Evolutionary conservation across 257 asterid species (phyloP), one percentile per base, ranked within the genome.

Genomic region (Solanum appendiculatum): DNA sequence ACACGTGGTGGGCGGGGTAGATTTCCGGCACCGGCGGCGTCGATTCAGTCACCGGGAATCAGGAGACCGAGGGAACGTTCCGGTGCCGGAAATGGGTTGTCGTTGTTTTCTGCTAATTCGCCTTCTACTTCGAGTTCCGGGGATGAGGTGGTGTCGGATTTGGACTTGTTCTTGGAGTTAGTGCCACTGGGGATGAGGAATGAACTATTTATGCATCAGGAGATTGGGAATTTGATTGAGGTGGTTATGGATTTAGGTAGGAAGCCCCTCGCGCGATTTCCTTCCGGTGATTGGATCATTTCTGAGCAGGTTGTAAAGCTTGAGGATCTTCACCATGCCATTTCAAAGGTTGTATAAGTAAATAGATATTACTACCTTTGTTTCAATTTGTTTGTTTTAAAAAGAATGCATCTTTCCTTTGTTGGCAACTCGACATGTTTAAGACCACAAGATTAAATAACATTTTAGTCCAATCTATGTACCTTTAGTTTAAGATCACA

Each of bases 211-310:
- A 87, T 91, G 91, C 97, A 94, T 86, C 92, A 90, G 88, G 93
- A 93, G 84, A 94, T 97, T 85, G 91, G 90, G 88, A 88, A 93
- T 88, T 90, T 97, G 80, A 91, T 97, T 89, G 99, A 97, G 95
- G 95, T 97, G 82, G 99, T 97, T 29, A 94, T 97, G 99, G 99
- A 97, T 93, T 94, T 97, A 93, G 98, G 99, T 29, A 94, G 99
- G 87, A 94, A 94, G 85, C 98, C 99, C 2, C 92, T 97, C 37
- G 99, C 99, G 51, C 94, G 99, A 44, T 97, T 97, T 87, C 99
- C 99, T 25, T 89, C 94, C 0, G 99, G 99, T 5, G 99, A 95
- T 92, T 94, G 98, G 95, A 91, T 92, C 89, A 93, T 97, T 85
- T 94, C 98, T 3, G 98, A 95, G 58, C 92, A 91, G 72, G 86